These are phyloP conservation scores for Trichoderma sp. DNA, from an alignment of 2,329 filamentous ascomycete genomes.

Conservation along the genomic window DNA sequence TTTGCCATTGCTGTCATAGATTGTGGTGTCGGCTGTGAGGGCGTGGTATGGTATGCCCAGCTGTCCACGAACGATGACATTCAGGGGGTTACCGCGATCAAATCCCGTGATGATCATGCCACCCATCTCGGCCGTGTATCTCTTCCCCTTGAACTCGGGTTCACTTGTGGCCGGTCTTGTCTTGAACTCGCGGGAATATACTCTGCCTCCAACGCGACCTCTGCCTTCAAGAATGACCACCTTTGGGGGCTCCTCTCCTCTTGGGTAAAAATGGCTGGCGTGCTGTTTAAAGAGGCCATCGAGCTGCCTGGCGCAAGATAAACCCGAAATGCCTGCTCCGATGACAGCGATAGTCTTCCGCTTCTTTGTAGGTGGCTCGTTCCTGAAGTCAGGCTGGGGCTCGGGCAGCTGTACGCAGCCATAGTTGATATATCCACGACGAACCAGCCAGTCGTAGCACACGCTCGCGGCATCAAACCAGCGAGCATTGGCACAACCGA, in stretches of 20 bases:
- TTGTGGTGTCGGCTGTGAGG: constrained; percentile 76
- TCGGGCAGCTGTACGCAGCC: constrained; percentile 73
- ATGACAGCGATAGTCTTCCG: constrained; percentile 81
- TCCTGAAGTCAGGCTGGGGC: constrained; percentile 48
- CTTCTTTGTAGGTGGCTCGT: constrained; percentile 45
- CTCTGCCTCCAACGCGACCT: constrained; percentile 82
- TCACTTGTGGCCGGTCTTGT: constrained; percentile 58
- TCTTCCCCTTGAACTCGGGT: constrained; percentile 57
- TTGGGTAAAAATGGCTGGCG: constrained; percentile 64
- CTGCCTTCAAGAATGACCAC: constrained; percentile 86
- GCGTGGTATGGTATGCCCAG: constrained; percentile 84
- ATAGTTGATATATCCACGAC: constrained; percentile 94
- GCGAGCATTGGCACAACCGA: constrained; percentile 83
- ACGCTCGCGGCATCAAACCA: constrained; percentile 89
- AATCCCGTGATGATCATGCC: constrained; percentile 99
- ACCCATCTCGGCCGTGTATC: constrained; percentile 91
- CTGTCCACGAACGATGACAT: constrained; percentile 87
- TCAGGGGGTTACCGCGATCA: constrained; percentile 90
- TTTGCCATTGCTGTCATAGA: constrained; percentile 82
- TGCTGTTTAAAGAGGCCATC: constrained; percentile 85
- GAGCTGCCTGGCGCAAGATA: constrained; percentile 89
- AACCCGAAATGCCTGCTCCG: constrained; percentile 89
- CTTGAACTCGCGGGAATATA: constrained; percentile 77
- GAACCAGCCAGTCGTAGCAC: constrained; percentile 89
- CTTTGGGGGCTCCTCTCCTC: constrained; percentile 68